Evolutionary conservation across 805 yeast species (phyloP), one percentile per base, ranked within the genome.

Genomic region (Aciculoconidium aculeatum): DNA sequence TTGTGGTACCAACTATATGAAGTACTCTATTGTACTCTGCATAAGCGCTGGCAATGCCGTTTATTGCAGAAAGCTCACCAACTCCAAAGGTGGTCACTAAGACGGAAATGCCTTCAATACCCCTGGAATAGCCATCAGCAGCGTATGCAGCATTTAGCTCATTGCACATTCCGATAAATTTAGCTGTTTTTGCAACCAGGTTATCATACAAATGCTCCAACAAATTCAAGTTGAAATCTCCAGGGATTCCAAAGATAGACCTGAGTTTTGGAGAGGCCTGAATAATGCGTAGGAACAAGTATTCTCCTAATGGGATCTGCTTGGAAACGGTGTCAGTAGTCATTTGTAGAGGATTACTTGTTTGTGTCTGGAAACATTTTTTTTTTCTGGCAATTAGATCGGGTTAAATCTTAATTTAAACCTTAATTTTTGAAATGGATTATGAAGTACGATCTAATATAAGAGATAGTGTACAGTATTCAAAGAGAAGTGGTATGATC

Each of bases 121-220:
- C 63, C 37, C 90, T 70, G 11, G 92, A 75, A 47, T 84, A 88
- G 4, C 96, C 96, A 53, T 88, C 96, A 6, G 90, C 88, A 5
- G 92, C 77, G 51, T 88, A 87, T 6, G 94, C 92, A 3, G 92
- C 80, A 49, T 87, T 88, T 40, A 87, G 67, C 59, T 87, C 96
- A 49, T 87, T 87, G 61, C 95, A 84, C 36, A 77, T 75, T 14
- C 95, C 95, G 27, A 83, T 65, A 84, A 94, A 86, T 58, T 42
- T 80, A 6, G 58, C 51, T 49, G 21, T 66, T 55, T 37, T 21
- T 57, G 66, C 30, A n/a, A 59, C 44, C 6, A 53, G 35, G 5
- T 49, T 51, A 6, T 70, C 56, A 45, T 82, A 78, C 25, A 81
- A 50, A 45, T 79, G 75, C 51, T 84, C 95, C 44, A 84, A 58